Conservation (phyloP, 768 basidiomycete species). For the Kwoniella botswanensis region DNA sequence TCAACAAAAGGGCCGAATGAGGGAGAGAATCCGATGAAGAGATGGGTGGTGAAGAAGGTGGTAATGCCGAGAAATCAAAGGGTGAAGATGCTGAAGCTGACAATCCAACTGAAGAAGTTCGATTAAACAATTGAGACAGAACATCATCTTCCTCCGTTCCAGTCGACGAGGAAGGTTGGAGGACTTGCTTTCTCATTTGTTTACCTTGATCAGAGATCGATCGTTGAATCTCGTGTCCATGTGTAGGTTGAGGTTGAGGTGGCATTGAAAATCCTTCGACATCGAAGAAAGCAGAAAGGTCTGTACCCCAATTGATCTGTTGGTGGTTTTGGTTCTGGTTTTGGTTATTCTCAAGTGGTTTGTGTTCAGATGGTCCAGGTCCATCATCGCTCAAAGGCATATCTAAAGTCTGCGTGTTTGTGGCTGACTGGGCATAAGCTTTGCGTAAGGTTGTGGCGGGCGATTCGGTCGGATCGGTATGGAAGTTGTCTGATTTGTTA, state of each 20-base stretch:
- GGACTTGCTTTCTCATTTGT: conserved; percentile 3
- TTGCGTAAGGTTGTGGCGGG: conserved; percentile 20
- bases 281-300: conserved; percentile 49
- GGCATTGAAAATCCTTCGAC: conserved; percentile 35
- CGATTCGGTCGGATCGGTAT: conserved; percentile 29
- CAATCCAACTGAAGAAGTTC: conserved; percentile 32
- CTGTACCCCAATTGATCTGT: conserved; percentile 39
- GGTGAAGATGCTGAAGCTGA: conserved; percentile 27
- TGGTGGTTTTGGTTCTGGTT: not conserved
- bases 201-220: conserved; percentile 16
- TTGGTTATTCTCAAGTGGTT: not conserved
- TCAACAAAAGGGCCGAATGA: conserved; percentile 41
- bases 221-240: conserved; percentile 16
- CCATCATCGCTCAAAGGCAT: conserved; percentile 49
- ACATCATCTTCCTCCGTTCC: conserved; percentile 39
- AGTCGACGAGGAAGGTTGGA: conserved; percentile 1
- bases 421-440: conserved; percentile 1
- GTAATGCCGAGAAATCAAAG: conserved; percentile 52
- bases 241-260: conserved; percentile 1
- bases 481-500: conserved; percentile 31
- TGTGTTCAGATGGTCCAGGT: not conserved
- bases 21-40: conserved; percentile 27
- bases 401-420: conserved; percentile 36
- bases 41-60: conserved; percentile 50
- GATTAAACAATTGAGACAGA: conserved; percentile 39